These are phyloP conservation scores for Brettanomyces sp. DNA, from an alignment of 805 yeast genomes.

Conservation along the genomic window DNA sequence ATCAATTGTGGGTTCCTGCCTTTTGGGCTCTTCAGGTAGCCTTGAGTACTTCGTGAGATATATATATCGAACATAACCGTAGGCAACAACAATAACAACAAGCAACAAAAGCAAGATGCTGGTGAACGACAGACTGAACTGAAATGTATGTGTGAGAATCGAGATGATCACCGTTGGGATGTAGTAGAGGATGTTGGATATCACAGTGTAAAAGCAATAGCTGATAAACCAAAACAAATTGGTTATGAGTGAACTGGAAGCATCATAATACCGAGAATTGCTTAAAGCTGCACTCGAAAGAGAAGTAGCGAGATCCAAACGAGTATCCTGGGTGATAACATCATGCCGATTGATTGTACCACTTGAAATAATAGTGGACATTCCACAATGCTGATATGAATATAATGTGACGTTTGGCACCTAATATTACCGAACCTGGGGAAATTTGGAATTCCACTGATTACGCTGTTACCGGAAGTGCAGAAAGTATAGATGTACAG, in stretches of 20 bases:
- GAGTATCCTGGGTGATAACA: neutral
- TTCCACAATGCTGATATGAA: too few species aligned
- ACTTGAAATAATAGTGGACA: too few species aligned
- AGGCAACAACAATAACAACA: slow-evolving; percentile 25
- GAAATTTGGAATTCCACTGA: too few species aligned
- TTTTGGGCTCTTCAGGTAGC: slow-evolving; percentile 34
- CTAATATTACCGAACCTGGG: too few species aligned
- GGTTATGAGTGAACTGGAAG: neutral
- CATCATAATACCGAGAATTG: neutral
- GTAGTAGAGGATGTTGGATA: slow-evolving; percentile 10
- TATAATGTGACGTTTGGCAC: too few species aligned
- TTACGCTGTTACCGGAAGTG: too few species aligned
- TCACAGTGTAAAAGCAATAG: slow-evolving; percentile 8
- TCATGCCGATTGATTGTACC: neutral
- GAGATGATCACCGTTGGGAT: slow-evolving; percentile 14
- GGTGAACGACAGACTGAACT: slow-evolving; percentile 42
- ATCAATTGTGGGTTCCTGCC: slow-evolving; percentile 37
- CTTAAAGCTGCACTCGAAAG: too few species aligned
- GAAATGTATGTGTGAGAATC: slow-evolving; percentile 35
- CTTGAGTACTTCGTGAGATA: slow-evolving; percentile 57
- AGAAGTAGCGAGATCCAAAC: neutral
- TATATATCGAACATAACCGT: slow-evolving; percentile 49
- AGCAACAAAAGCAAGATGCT: slow-evolving; percentile 30
- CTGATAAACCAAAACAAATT: slow-evolving; percentile 11
- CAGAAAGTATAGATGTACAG: too few species aligned